Conservation (phyloP, 768 basidiomycete genomes). For the Boletus sensibilis region DNA sequence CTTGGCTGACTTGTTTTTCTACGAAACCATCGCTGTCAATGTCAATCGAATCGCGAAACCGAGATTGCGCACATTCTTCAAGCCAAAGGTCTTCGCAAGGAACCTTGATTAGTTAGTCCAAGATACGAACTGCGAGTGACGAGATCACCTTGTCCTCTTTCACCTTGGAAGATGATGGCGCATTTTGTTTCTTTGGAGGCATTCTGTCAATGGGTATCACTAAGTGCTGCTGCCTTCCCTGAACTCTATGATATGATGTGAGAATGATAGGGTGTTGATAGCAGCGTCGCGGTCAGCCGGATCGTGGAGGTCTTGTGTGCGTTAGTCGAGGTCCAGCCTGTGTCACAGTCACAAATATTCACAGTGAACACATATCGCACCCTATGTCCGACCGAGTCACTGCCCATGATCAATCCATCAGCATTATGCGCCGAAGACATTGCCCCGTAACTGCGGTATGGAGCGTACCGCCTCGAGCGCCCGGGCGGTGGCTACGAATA, state of each 20-base stretch:
- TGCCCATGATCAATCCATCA: neutral
- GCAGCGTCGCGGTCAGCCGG: neutral
- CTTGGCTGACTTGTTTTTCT: constrained; percentile 95
- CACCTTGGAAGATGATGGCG: constrained; percentile 59
- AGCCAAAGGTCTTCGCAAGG: constrained; percentile 69
- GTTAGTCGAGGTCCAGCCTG: neutral
- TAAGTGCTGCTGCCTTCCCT: neutral
- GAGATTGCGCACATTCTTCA: constrained; percentile 71
- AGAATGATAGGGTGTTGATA: neutral
- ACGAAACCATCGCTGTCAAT: constrained; percentile 10
- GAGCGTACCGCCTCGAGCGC: constrained; percentile 1
- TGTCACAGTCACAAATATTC: constrained; percentile 4
- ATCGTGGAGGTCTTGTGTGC: neutral
- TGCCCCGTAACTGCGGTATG: neutral
- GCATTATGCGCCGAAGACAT: neutral
- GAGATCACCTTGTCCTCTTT: constrained; percentile 76
- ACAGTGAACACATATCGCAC: neutral
- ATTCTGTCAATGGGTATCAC: constrained; percentile 41
- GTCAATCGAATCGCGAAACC: constrained; percentile 4
- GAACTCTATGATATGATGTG: neutral
- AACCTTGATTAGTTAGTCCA: constrained; percentile 31
- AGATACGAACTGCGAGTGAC: constrained; percentile 9
- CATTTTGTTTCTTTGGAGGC: constrained; percentile 79
- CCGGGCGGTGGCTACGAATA: neutral
- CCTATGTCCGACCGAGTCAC: neutral